Percentiles rank a stretch among this genome's conserved stretches.
phyloP scores from a whole-genome alignment of 257 asterid genomes.

The Verbascum thapsus region DNA sequence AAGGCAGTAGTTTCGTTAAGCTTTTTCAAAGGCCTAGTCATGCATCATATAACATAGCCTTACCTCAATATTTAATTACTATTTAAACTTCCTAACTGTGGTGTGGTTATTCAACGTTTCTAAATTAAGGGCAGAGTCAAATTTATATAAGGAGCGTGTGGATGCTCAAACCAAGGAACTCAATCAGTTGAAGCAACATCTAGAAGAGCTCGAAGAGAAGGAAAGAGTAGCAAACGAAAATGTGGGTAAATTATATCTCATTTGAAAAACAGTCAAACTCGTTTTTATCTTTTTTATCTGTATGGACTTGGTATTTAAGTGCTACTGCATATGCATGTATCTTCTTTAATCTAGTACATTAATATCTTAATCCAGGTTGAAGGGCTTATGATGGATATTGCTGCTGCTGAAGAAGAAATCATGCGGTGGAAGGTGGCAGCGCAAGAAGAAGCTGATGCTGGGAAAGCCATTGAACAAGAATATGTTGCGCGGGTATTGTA shows the following conservation, averaged over 20 bases:
- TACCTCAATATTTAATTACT: background rate
- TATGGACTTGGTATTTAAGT: background rate
- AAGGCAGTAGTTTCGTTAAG: slow-evolving; percentile 11
- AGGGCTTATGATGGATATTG: slow-evolving; percentile 92
- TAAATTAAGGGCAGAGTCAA: slow-evolving; percentile 84
- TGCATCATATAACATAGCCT: slow-evolving; percentile 15
- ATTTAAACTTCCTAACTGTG: slow-evolving; percentile 31
- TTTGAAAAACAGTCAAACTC: slow-evolving; percentile 13
- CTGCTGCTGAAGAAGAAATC: slow-evolving; percentile 96
- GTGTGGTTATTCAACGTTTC: slow-evolving; percentile 36
- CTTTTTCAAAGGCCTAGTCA: slow-evolving; percentile 2
- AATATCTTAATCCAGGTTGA: slow-evolving; percentile 60
- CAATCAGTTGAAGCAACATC: slow-evolving; percentile 68
- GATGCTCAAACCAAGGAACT: slow-evolving; percentile 86
- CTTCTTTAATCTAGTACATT: slow-evolving; percentile 15
- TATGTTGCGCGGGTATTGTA: slow-evolving; percentile 64
- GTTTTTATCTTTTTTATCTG: background rate
- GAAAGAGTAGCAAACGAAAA: slow-evolving; percentile 94
- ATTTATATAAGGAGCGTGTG: slow-evolving; percentile 65
- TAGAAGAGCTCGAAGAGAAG: slow-evolving; percentile 88
- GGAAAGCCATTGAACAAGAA: slow-evolving; percentile 87
- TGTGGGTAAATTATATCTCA: slow-evolving; percentile 48
- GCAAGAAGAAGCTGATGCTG: slow-evolving; percentile 97
- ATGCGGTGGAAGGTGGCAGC: slow-evolving; percentile 95
- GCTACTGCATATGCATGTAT: slow-evolving; percentile 1